These are phyloP conservation scores for Isabelozyma heimii DNA, from an alignment of 805 yeast genomes.

Conservation along the genomic window DNA sequence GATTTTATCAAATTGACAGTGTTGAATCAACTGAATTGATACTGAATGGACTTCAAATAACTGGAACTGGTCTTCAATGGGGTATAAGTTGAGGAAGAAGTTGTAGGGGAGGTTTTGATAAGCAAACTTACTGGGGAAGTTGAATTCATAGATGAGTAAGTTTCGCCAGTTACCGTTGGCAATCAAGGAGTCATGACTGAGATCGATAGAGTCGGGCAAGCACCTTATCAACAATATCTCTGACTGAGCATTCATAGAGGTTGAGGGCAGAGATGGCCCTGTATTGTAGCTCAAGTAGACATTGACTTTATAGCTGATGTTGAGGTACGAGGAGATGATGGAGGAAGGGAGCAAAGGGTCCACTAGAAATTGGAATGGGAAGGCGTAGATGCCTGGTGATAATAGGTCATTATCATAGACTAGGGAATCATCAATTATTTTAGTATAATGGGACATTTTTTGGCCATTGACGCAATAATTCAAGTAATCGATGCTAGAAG, in stretches of 20 bases:
- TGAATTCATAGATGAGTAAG: slow-evolving; percentile 12
- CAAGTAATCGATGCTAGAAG: background rate
- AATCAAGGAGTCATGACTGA: slow-evolving; percentile 6
- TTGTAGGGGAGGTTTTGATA: slow-evolving; percentile 8
- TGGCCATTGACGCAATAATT: background rate
- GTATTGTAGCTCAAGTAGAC: slow-evolving; percentile 1
- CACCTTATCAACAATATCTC: slow-evolving; percentile 5
- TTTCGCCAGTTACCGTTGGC: slow-evolving; percentile 18
- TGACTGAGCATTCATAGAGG: background rate
- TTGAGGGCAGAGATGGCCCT: background rate
- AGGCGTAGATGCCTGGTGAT: slow-evolving; percentile 10
- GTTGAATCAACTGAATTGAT: slow-evolving; percentile 8
- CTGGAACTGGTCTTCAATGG: slow-evolving; percentile 6
- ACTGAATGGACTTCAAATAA: slow-evolving; percentile 2
- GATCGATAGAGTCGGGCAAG: slow-evolving; percentile 1
- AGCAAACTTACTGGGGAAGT: slow-evolving; percentile 11
- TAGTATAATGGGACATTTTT: background rate
- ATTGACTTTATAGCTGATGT: slow-evolving; percentile 4
- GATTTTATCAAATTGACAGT: slow-evolving; percentile 3
- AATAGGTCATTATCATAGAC: slow-evolving; percentile 4
- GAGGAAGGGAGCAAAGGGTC: slow-evolving; percentile 10
- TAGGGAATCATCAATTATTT: slow-evolving; percentile 4
- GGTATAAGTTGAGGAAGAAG: slow-evolving; percentile 6
- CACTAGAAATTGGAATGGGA: slow-evolving; percentile 10
- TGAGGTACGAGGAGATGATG: slow-evolving; percentile 3